phyloP scores from a whole-genome alignment of 331 rosid genomes.

The Pyracantha coccinea region DNA sequence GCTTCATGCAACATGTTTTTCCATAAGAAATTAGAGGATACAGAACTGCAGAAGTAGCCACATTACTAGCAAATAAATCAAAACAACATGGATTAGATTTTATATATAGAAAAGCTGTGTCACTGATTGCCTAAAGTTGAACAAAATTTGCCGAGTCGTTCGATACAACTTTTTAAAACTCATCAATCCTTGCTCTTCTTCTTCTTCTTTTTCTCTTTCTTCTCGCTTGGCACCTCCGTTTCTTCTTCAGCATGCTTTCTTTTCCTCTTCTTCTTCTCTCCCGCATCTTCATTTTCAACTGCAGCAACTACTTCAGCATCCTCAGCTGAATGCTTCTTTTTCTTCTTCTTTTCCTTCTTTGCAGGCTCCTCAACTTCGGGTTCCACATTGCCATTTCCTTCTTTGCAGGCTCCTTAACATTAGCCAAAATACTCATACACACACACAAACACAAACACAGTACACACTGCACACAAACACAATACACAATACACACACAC shows the following conservation, averaged over 20 bases:
- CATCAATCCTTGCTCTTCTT: slow-evolving; percentile 30
- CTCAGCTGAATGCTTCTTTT: slow-evolving; percentile 43
- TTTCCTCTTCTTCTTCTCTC: slow-evolving; percentile 52
- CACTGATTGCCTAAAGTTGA: slow-evolving; percentile 18
- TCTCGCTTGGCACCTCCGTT: slow-evolving; percentile 48
- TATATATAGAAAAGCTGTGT: slow-evolving; percentile 12
- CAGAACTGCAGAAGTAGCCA: slow-evolving; percentile 8
- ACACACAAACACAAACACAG: no score
- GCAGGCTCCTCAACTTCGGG: slow-evolving; percentile 30
- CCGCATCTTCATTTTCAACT: slow-evolving; percentile 18
- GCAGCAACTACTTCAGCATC: slow-evolving; percentile 25
- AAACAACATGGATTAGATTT: slow-evolving; percentile 4
- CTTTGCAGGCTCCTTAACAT: no score
- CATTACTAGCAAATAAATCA: background rate
- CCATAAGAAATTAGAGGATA: slow-evolving; percentile 6
- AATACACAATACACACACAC: no score
- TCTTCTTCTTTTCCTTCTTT: slow-evolving; percentile 71
- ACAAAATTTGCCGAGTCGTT: slow-evolving; percentile 16
- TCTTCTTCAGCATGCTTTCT: slow-evolving; percentile 48
- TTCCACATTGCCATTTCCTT: slow-evolving; percentile 29
- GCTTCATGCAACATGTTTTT: background rate
- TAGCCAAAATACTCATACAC: no score
- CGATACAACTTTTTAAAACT: slow-evolving; percentile 1
- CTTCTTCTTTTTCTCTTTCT: slow-evolving; percentile 46
- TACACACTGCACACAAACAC: no score